Conservation (phyloP, 768 basidiomycete species). For the Leccinum ochraceum region DNA sequence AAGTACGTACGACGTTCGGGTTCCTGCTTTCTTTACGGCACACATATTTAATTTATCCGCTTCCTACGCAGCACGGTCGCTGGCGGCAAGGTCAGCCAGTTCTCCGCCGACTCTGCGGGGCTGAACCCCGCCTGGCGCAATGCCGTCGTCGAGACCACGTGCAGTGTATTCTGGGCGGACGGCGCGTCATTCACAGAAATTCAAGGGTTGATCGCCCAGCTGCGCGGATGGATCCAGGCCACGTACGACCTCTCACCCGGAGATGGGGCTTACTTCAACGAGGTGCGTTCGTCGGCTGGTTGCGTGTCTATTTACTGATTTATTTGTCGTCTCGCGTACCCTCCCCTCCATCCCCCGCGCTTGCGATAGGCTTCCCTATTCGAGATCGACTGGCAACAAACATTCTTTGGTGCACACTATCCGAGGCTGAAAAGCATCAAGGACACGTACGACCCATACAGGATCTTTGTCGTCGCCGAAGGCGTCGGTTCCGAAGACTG, state of each 20-base stretch:
- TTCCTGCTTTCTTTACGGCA: too few species aligned
- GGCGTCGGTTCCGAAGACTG: conserved; percentile 53
- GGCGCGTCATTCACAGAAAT: conserved; percentile 10
- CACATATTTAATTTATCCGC: too few species aligned
- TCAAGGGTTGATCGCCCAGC: conserved; percentile 5
- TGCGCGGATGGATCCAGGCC: conserved; percentile 15
- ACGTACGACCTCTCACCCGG: conserved; percentile 34
- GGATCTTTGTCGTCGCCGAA: conserved; percentile 44
- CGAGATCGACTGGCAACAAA: conserved; percentile 41
- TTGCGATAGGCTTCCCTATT: conserved; percentile 39
- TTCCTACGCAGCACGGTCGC: conserved; percentile 16
- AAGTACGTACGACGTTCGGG: not conserved
- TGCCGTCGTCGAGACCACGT: conserved; percentile 34
- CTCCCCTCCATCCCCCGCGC: too few species aligned
- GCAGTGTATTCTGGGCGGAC: conserved; percentile 24
- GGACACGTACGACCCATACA: conserved; percentile 42
- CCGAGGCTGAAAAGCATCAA: conserved; percentile 43
- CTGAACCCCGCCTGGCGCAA: conserved; percentile 47
- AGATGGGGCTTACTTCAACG: conserved; percentile 49
- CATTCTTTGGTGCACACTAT: conserved; percentile 51
- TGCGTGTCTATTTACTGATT: too few species aligned
- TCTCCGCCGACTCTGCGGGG: conserved; percentile 40
- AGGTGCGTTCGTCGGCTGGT: conserved; percentile 28
- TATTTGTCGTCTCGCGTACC: too few species aligned
- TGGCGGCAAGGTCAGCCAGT: conserved; percentile 39